These are phyloP conservation scores for Camelina neglecta DNA, from an alignment of 345 rosid genomes.

Conservation along the genomic window DNA sequence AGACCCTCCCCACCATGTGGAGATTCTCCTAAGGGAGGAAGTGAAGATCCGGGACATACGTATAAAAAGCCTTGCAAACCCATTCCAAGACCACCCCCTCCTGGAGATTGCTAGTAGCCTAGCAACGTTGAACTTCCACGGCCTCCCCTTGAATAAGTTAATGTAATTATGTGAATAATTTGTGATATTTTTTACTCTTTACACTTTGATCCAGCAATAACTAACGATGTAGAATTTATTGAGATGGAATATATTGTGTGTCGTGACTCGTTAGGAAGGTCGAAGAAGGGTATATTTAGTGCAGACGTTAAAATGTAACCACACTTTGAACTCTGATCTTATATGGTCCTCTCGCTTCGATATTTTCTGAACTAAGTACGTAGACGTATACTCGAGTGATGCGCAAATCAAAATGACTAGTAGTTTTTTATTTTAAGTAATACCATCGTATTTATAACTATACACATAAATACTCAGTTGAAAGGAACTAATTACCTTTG, in stretches of 20 bases:
- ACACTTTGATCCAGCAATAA: background rate
- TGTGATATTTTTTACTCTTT: background rate
- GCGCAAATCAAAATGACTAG: background rate
- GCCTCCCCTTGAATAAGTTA: background rate
- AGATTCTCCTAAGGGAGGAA: too few species aligned
- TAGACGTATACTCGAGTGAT: background rate
- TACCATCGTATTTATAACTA: too few species aligned
- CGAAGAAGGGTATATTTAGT: slow-evolving; percentile 37
- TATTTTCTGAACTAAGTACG: slow-evolving; percentile 16
- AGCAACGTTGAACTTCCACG: background rate
- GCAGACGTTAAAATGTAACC: slow-evolving; percentile 37
- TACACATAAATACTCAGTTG: too few species aligned
- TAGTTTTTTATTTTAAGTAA: too few species aligned
- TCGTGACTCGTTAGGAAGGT: slow-evolving; percentile 25
- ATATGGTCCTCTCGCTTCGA: slow-evolving; percentile 41
- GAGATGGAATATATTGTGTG: slow-evolving; percentile 30
- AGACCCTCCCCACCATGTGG: too few species aligned
- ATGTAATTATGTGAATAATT: background rate
- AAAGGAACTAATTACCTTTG: too few species aligned
- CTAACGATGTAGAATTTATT: slow-evolving; percentile 9
- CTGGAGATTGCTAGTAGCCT: too few species aligned
- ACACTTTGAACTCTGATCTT: slow-evolving; percentile 25
- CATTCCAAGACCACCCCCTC: too few species aligned
- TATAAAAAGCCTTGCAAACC: too few species aligned
- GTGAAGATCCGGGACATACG: too few species aligned